Conservation (phyloP, 495 filamentous ascomycete genomes). For the Rusavskia elegans region DNA sequence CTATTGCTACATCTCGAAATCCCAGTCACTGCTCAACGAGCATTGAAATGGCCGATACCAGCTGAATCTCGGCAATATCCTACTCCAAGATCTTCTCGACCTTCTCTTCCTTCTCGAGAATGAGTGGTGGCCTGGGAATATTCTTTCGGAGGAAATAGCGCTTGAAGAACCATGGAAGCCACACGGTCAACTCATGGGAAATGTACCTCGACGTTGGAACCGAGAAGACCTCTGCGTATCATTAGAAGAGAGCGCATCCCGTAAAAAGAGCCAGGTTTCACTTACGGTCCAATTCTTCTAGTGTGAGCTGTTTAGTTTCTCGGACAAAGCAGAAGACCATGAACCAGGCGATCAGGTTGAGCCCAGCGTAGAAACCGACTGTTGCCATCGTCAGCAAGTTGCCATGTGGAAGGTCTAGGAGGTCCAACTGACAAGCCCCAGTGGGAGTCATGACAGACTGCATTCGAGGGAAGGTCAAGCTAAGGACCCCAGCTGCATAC, state of each 20-base stretch:
- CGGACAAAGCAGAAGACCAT: slow-evolving; percentile 33
- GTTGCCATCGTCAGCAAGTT: not conserved
- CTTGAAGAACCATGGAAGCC: slow-evolving; percentile 30
- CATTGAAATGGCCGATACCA: no score
- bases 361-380: slow-evolving; percentile 35
- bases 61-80: no score
- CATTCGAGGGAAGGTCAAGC: slow-evolving; percentile 36
- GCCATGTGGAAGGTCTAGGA: not conserved
- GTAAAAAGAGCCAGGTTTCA: slow-evolving; percentile 11
- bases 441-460: slow-evolving; percentile 27
- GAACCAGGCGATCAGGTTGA: slow-evolving; percentile 31
- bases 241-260: slow-evolving; percentile 11
- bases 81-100: not conserved
- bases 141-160: slow-evolving; percentile 26
- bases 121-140: slow-evolving; percentile 20
- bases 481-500: slow-evolving; percentile 23
- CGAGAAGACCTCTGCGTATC: slow-evolving; percentile 25
- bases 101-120: slow-evolving; percentile 17
- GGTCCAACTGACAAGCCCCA: slow-evolving; percentile 25
- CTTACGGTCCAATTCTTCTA: slow-evolving; percentile 25
- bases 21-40: no score
- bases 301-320: slow-evolving; percentile 32
- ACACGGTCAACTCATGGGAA: slow-evolving; percentile 27
- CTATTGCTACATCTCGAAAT: no score
- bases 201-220: slow-evolving; percentile 33